These are phyloP conservation scores for Aeminium ludgeri DNA, from an alignment of 495 filamentous ascomycete species.

Conservation along the genomic window DNA sequence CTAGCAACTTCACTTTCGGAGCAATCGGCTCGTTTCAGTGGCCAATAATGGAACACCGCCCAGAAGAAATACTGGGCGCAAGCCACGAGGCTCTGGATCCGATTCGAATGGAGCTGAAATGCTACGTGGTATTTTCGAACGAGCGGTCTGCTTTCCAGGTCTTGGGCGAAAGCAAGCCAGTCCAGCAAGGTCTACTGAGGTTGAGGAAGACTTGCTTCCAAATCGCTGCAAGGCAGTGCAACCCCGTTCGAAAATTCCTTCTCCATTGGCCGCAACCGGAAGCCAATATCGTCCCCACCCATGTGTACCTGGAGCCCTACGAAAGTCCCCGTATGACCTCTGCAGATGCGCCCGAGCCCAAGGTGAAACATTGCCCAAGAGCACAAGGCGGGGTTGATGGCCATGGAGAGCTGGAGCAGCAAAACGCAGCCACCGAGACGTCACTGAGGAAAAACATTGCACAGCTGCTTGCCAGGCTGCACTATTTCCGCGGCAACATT, in stretches of 20 bases:
- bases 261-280: conserved; percentile 5
- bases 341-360: not conserved
- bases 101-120: conserved; percentile 15
- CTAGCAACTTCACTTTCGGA: conserved; percentile 1
- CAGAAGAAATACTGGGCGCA: conserved; percentile 12
- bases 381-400: not conserved
- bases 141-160: conserved; percentile 9
- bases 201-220: conserved; percentile 14
- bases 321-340: not conserved
- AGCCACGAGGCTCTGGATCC: conserved; percentile 17
- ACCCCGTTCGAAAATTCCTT: conserved; percentile 2
- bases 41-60: conserved; percentile 12
- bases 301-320: conserved; percentile 7
- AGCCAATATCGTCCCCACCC: not conserved
- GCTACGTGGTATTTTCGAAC: conserved; percentile 12
- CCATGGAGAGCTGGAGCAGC: not conserved
- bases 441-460: not conserved
- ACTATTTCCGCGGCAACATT: conserved; percentile 17
- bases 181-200: conserved; percentile 8
- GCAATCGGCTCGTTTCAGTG: conserved; percentile 13
- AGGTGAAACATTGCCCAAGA: not conserved
- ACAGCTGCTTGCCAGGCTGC: conserved; percentile 5
- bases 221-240: conserved; percentile 12
- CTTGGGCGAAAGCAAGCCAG: conserved; percentile 6
- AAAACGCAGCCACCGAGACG: not conserved